These are phyloP conservation scores for Aurinia saxatilis DNA, from an alignment of 345 rosid species.

Conservation along the genomic window DNA sequence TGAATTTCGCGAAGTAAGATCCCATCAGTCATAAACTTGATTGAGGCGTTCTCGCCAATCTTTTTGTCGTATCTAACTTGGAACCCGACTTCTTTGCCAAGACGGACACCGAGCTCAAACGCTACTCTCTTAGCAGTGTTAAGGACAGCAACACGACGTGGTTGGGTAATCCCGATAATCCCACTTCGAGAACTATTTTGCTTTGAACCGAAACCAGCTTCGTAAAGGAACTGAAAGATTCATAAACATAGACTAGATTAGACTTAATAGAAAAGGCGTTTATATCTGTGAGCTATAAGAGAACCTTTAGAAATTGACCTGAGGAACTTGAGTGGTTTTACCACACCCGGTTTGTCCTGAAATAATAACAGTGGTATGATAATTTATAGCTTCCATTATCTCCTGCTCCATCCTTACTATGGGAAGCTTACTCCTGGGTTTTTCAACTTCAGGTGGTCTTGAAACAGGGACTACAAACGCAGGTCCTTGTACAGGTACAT, in stretches of 20 bases:
- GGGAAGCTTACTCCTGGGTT: constrained; percentile 75
- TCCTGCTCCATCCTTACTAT: constrained; percentile 99
- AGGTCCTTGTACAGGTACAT: constrained; percentile 25
- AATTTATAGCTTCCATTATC: constrained; percentile 87
- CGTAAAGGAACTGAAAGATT: constrained; percentile 71
- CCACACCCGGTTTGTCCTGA: constrained; percentile 97
- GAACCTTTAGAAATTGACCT: constrained; percentile 35
- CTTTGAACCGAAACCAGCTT: constrained; percentile 83
- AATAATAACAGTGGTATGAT: constrained; percentile 51
- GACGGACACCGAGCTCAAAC: constrained; percentile 73
- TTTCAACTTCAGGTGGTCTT: constrained; percentile 67
- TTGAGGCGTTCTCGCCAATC: constrained; percentile 61
- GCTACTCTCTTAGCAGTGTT: constrained; percentile 93
- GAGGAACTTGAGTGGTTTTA: constrained; percentile 96
- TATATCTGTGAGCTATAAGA: not conserved
- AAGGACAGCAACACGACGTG: constrained; percentile 95
- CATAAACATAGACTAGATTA: not conserved
- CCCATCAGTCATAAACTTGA: constrained; percentile 98
- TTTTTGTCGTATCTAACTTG: constrained; percentile 92
- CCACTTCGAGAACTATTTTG: constrained; percentile 46
- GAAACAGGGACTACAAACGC: constrained; percentile 64
- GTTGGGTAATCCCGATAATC: constrained; percentile 87
- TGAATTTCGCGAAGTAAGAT: constrained; percentile 89
- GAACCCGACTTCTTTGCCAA: constrained; percentile 91
- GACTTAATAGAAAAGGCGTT: not conserved